These are phyloP conservation scores for Phaeosphaeria sp. DNA, from an alignment of 2,329 filamentous ascomycete genomes.

Conservation along the genomic window DNA sequence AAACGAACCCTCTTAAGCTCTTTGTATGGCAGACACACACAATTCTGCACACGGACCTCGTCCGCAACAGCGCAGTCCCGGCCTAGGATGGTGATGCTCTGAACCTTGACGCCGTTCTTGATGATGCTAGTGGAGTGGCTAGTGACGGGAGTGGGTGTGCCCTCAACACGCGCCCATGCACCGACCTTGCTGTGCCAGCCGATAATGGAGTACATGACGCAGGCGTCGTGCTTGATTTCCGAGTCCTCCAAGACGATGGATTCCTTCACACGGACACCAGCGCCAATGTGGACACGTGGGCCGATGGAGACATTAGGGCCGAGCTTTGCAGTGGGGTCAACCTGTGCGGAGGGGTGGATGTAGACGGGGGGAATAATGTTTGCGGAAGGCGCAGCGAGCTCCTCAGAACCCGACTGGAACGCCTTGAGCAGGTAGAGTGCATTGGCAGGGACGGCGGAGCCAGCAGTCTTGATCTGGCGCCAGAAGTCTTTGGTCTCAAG, in stretches of 20 bases:
- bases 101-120: conserved; percentile 98
- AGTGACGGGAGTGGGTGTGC: conserved; percentile 83
- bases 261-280: conserved; percentile 92
- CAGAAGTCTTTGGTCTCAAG: conserved; percentile 99
- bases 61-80: conserved; percentile 96
- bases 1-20: conserved; percentile 90
- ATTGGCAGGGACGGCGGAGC: conserved; percentile 94
- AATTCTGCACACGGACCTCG: conserved; percentile 96
- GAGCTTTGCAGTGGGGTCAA: conserved; percentile 94
- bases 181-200: conserved; percentile 96
- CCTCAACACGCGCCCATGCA: conserved; percentile 97
- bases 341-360: conserved; percentile 88
- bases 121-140: conserved; percentile 94
- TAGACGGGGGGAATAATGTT: conserved; percentile 92
- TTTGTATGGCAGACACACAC: conserved; percentile 96
- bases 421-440: conserved; percentile 96
- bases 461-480: conserved; percentile 99
- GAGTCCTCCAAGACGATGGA: conserved; percentile 93
- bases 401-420: conserved; percentile 79
- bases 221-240: conserved; percentile 96
- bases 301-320: conserved; percentile 97
- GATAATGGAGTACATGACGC: conserved; percentile 93
- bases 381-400: conserved; percentile 81
- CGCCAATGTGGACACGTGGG: conserved; percentile 81
- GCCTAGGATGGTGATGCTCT: conserved; percentile 95